A percentile compares a stretch with the other conserved stretches of the same genome.
These are phyloP conservation scores for Psidium guajava DNA, from an alignment of 345 rosid species.

Conservation along the genomic window DNA sequence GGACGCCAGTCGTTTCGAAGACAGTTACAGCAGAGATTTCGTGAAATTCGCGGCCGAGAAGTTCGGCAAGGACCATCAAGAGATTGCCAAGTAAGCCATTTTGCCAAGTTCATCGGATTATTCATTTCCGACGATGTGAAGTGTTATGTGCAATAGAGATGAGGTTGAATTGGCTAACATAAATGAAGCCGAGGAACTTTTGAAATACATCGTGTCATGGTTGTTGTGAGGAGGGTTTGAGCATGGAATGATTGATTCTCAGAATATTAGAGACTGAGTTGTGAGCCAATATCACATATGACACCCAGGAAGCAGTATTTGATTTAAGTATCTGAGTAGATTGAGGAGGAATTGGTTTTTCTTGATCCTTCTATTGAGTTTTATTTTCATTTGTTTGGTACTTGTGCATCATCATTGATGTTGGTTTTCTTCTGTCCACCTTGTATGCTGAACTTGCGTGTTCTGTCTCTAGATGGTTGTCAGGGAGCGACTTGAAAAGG, in stretches of 20 bases:
- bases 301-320: neutral
- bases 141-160: neutral
- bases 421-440: neutral
- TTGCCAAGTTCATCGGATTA: neutral
- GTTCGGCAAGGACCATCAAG: slow-evolving; percentile 65
- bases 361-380: neutral
- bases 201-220: neutral
- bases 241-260: neutral
- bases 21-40: slow-evolving; percentile 44
- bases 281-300: neutral
- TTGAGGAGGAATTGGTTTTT: neutral
- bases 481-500: slow-evolving; percentile 58
- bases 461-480: slow-evolving; percentile 58
- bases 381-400: neutral
- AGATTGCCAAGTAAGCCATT: slow-evolving; percentile 53
- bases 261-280: neutral
- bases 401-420: neutral
- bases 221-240: neutral
- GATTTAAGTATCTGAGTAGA: neutral
- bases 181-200: neutral
- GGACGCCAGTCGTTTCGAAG: slow-evolving; percentile 39
- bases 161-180: neutral
- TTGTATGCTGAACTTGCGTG: neutral
- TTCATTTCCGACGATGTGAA: neutral
- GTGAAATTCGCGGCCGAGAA: slow-evolving; percentile 40